Conservation (phyloP, 106 monocot genomes). For the Apostasia ramifera region DNA sequence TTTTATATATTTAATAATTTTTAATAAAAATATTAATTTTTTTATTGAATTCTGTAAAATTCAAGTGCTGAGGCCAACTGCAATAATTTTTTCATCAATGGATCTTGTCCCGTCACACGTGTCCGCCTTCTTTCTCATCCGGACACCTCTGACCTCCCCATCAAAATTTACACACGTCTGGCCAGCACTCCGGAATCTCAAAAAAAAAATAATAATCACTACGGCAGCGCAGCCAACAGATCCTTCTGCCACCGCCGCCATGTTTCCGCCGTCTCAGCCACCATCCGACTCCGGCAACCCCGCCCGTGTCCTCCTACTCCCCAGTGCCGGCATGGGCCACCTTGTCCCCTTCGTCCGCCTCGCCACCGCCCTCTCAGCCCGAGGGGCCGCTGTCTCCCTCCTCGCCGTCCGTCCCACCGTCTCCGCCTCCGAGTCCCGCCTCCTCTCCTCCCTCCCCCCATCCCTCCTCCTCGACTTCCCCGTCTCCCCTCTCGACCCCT, state of each 20-base stretch:
- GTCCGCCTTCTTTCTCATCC: too few relatives aligned
- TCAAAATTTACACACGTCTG: too few relatives aligned
- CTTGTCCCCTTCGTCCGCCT: constrained; percentile 38
- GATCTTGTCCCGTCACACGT: too few relatives aligned
- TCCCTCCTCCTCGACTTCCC: constrained; percentile 26
- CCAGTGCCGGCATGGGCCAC: constrained; percentile 69
- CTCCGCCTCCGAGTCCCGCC: constrained; percentile 37
- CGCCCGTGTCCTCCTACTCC: constrained; percentile 31
- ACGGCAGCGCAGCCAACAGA: too few relatives aligned
- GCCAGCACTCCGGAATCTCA: too few relatives aligned
- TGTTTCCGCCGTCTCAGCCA: neutral
- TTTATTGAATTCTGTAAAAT: too few relatives aligned
- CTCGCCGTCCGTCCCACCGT: constrained; percentile 28
- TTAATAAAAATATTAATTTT: too few relatives aligned
- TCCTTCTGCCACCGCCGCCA: neutral
- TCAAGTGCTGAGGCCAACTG: too few relatives aligned
- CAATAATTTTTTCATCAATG: too few relatives aligned
- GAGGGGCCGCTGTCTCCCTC: constrained; percentile 26
- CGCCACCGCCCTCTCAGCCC: constrained; percentile 23
- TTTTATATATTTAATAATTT: too few relatives aligned
- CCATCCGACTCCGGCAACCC: neutral
- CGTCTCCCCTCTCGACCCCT: constrained; percentile 14
- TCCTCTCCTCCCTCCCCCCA: constrained; percentile 34
- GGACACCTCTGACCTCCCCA: too few relatives aligned
- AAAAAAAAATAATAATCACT: too few relatives aligned